Evolutionary conservation across 1,139 yeast species (phyloP), one percentile per base, ranked within the genome.

Genomic region (Scheffersomyces quercinus): DNA sequence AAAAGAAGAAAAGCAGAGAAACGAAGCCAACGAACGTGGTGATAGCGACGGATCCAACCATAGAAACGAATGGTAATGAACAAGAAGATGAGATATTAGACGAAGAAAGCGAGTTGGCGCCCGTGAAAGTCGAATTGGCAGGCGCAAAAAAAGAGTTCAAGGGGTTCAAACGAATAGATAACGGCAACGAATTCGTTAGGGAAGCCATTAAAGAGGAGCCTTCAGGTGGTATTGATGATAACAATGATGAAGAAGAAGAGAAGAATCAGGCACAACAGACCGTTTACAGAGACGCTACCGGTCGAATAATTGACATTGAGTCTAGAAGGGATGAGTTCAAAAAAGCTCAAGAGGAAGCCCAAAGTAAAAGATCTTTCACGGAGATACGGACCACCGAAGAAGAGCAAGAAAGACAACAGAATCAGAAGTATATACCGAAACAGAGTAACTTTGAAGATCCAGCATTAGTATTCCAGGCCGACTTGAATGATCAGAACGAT

Each of bases 381-480:
- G 65, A 55, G 82, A 84, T 5, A 67, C 73, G 16, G 67, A 76
- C 10, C 82, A 79, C 51, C 52, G 61, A 48, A 38, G 61, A 60
- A 26, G 50, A 56, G 15, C 55, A 61, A 31, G 58, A 61, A 20
- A 51, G 48, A 4, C 54, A 50, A 24, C 52, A 56, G 14, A 62
- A 55, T n/a, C 48, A 39, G 38, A 13, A 38, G n/a, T 39, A 36
- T 34, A 33, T 31, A 24, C 43, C 38, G 57, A 64, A 44, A 62
- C 71, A 48, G 56, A 54, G 32, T 70, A 66, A 34, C 61, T 73
- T 75, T 40, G 89, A 87, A 36, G 97, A 90, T 58, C 97, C 97
- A 0, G 73, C 87, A 33, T 64, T 76, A 6, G 56, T 72, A 10
- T 84, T 83, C 13, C 26, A 20, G 2, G 46, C 46, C 28, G 31